Percentiles rank a stretch among this genome's conserved stretches.
Evolutionary conservation across 192 early-diverging fungal species (phyloP).

Genomic region (Spinellus fusiger): DNA sequence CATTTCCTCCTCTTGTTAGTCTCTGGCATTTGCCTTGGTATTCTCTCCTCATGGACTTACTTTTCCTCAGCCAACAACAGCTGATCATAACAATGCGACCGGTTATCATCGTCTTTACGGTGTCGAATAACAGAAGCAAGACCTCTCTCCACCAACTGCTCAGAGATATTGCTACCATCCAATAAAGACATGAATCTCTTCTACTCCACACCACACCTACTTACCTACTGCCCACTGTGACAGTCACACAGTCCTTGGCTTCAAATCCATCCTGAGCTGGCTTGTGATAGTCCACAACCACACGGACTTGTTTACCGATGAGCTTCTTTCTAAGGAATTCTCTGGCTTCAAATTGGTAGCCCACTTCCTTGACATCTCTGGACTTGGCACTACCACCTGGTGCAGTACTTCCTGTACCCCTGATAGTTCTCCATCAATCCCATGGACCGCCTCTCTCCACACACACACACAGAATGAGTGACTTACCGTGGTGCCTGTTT

Average conservation of each 20-base stretch:
- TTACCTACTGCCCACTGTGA: constrained; percentile 53
- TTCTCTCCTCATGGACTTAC: constrained; percentile 10
- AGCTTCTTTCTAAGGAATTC: constrained; percentile 83
- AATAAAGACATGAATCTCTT: not conserved
- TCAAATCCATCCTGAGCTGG: constrained; percentile 85
- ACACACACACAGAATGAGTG: not conserved
- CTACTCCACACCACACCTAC: not conserved
- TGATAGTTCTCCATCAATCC: too few relatives aligned
- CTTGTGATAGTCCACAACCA: constrained; percentile 80
- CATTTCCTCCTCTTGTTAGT: too few relatives aligned
- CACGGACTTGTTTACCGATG: constrained; percentile 77
- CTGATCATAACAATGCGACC: constrained; percentile 81
- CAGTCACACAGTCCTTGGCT: constrained; percentile 81
- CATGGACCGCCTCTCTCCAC: not conserved
- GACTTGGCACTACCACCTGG: constrained; percentile 44
- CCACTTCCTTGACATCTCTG: constrained; percentile 67
- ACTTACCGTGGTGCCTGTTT: constrained; percentile 29
- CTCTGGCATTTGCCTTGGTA: too few relatives aligned
- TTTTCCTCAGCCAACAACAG: constrained; percentile 77
- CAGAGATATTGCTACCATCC: constrained; percentile 45
- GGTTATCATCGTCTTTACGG: constrained; percentile 80
- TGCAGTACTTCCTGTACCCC: constrained; percentile 14
- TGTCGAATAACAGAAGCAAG: constrained; percentile 79
- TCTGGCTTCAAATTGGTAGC: constrained; percentile 81
- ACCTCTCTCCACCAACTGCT: constrained; percentile 54